Evolutionary conservation across 495 filamentous ascomycete genomes (phyloP).

Genomic region (Aspergillus bertholletiae): DNA sequence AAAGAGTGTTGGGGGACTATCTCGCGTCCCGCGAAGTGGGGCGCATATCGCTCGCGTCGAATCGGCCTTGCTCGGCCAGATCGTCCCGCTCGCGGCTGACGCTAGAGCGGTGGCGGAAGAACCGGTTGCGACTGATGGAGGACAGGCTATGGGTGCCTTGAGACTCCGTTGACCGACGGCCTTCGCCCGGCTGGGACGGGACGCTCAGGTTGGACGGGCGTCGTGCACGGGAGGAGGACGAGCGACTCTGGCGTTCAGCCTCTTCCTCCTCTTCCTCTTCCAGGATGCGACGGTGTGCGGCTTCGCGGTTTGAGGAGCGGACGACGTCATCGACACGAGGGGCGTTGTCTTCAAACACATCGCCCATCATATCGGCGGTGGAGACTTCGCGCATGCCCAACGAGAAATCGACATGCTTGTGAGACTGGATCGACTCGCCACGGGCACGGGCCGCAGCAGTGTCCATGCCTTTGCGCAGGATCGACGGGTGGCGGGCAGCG

Average conservation of each 20-base stretch:
- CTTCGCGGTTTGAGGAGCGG: slow-evolving; percentile 37
- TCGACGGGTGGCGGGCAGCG: slow-evolving; percentile 42
- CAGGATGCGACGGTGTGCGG: slow-evolving; percentile 41
- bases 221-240: slow-evolving; percentile 22
- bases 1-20: not conserved
- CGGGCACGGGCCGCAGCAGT: slow-evolving; percentile 45
- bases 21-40: slow-evolving; percentile 3
- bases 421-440: slow-evolving; percentile 53
- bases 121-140: slow-evolving; percentile 31
- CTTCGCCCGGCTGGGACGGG: slow-evolving; percentile 12
- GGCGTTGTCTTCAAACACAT: slow-evolving; percentile 59
- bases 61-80: slow-evolving; percentile 33
- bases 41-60: slow-evolving; percentile 5
- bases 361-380: slow-evolving; percentile 60
- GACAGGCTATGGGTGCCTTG: slow-evolving; percentile 29
- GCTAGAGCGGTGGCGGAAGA: slow-evolving; percentile 35
- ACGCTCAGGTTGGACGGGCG: slow-evolving; percentile 26
- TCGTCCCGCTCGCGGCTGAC: slow-evolving; percentile 24
- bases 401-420: slow-evolving; percentile 71
- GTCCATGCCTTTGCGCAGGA: slow-evolving; percentile 49
- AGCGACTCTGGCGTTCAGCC: slow-evolving; percentile 27
- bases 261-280: slow-evolving; percentile 44
- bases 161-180: slow-evolving; percentile 34
- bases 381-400: slow-evolving; percentile 62
- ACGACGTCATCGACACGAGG: slow-evolving; percentile 36